Conservation (phyloP, 441 rosid genomes). For the Manihot esculenta region DNA sequence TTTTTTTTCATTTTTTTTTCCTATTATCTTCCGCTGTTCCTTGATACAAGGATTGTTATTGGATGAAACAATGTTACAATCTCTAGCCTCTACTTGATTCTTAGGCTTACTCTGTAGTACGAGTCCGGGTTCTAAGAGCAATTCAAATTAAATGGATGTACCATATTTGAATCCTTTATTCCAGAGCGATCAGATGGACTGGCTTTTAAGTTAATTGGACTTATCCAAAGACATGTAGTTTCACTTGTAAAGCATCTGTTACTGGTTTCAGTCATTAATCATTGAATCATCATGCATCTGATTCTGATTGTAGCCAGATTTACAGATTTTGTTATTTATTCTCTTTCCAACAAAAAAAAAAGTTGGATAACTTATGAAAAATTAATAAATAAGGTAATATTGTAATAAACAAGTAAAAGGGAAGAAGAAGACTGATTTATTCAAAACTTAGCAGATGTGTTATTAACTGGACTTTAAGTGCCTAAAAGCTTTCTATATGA, state of each 20-base stretch:
- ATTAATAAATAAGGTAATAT: neutral
- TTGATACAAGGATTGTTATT: neutral
- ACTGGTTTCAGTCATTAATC: neutral
- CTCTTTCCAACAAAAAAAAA: neutral
- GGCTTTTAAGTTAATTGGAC: neutral
- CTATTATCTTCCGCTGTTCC: neutral
- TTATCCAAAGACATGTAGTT: neutral
- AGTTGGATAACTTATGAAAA: neutral
- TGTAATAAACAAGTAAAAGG: neutral
- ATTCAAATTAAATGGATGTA: neutral
- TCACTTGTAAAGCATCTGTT: neutral
- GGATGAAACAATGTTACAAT: neutral
- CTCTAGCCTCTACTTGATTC: too few species aligned
- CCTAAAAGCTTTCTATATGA: slow-evolving; percentile 5
- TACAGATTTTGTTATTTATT: neutral
- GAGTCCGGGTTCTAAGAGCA: too few species aligned
- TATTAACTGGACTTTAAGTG: slow-evolving; percentile 11
- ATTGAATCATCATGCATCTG: slow-evolving; percentile 4
- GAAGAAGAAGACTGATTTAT: neutral
- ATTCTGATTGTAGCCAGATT: slow-evolving; percentile 1
- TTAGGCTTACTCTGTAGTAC: neutral
- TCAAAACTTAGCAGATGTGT: neutral
- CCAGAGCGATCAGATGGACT: neutral
- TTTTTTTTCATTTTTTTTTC: too few species aligned
- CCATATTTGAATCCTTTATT: neutral